These are phyloP conservation scores for Aureobasidium melanogenum DNA, from an alignment of 2,329 filamentous ascomycete species.

Conservation along the genomic window DNA sequence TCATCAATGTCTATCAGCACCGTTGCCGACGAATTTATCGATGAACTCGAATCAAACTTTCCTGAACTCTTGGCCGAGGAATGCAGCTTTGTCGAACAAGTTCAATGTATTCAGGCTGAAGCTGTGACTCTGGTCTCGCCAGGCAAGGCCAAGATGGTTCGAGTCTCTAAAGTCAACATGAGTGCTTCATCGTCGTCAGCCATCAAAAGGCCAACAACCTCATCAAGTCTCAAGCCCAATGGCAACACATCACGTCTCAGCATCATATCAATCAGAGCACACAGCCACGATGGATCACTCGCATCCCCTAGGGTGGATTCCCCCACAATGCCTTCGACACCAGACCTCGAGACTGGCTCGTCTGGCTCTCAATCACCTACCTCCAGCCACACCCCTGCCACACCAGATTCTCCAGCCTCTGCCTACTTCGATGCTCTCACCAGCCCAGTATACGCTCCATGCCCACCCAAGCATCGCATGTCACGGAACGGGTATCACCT, in stretches of 20 bases:
- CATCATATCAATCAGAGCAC: neutral
- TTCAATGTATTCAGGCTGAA: constrained; percentile 20
- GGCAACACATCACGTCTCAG: neutral
- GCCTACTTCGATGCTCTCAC: constrained; percentile 5
- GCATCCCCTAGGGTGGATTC: neutral
- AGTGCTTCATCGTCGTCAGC: neutral
- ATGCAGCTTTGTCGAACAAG: constrained; percentile 17
- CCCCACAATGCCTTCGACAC: neutral
- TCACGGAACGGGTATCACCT: neutral
- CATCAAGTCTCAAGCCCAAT: neutral
- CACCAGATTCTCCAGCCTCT: neutral
- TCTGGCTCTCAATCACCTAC: neutral
- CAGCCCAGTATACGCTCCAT: neutral
- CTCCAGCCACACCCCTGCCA: constrained; percentile 1
- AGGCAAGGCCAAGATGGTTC: constrained; percentile 22
- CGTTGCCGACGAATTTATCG: neutral
- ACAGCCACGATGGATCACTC: neutral
- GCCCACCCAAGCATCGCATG: neutral
- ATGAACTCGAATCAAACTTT: constrained; percentile 14
- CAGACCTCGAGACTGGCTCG: neutral
- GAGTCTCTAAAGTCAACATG: neutral
- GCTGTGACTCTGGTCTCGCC: constrained; percentile 21
- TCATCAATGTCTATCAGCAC: constrained; percentile 15
- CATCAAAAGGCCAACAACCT: neutral
- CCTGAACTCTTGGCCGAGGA: constrained; percentile 19